A percentile compares a stretch with the other conserved stretches of the same genome.
Evolutionary conservation across 768 basidiomycete genomes (phyloP).

Genomic region (Auriculariales sp.): DNA sequence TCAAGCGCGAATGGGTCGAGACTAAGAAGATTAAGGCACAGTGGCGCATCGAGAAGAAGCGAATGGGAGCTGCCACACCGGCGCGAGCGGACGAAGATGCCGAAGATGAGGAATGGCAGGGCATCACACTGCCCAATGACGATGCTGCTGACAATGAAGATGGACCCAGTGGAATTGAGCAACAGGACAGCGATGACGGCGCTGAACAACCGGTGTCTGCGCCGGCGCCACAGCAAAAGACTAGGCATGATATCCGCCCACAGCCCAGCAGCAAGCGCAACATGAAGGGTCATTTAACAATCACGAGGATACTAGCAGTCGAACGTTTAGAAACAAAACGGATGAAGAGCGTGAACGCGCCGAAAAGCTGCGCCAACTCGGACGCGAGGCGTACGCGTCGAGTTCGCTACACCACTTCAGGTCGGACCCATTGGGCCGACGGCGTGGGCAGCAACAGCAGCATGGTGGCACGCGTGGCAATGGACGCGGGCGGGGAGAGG

Average conservation of each 20-base stretch:
- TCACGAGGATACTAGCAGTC: too few species aligned
- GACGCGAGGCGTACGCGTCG: conserved; percentile 45
- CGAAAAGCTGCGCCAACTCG: conserved; percentile 41
- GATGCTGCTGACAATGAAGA: conserved; percentile 3
- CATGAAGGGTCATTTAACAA: too few species aligned
- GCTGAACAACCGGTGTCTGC: too few species aligned
- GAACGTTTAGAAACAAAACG: too few species aligned
- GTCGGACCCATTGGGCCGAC: conserved; percentile 24
- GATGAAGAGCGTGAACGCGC: conserved; percentile 1
- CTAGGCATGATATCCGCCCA: too few species aligned
- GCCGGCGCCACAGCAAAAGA: too few species aligned
- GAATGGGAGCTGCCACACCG: conserved; percentile 20
- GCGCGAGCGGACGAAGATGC: conserved; percentile 2
- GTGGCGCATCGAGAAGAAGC: conserved; percentile 61
- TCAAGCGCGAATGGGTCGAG: conserved; percentile 72
- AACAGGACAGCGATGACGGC: too few species aligned
- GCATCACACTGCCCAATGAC: conserved; percentile 1
- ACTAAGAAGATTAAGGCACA: conserved; percentile 61
- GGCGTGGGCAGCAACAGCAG: conserved; percentile 7
- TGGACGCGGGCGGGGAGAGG: conserved; percentile 4
- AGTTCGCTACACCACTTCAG: conserved; percentile 45
- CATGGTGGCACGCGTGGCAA: conserved; percentile 1
- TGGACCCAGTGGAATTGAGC: too few species aligned
- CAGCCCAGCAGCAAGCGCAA: too few species aligned
- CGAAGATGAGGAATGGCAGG: conserved; percentile 5